Conservation (phyloP, 768 basidiomycete species). For the Xerocomellus amylosporus region DNA sequence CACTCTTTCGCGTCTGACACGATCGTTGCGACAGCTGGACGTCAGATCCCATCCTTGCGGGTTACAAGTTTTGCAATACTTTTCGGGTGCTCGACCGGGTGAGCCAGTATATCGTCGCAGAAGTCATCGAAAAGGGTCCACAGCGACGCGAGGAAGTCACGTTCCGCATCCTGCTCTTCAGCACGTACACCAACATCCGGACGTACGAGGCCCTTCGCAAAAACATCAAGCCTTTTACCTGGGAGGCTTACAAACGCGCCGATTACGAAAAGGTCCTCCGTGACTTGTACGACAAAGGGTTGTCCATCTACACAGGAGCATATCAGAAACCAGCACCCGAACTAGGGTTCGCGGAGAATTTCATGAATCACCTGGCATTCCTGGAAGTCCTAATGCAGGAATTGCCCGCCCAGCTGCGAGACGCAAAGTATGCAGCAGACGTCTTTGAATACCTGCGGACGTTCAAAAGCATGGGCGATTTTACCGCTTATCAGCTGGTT, state of each 20-base stretch:
- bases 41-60: slow-evolving; percentile 51
- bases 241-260: slow-evolving; percentile 52
- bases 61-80: slow-evolving; percentile 67
- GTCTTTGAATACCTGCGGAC: slow-evolving; percentile 56
- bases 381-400: slow-evolving; percentile 60
- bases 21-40: slow-evolving; percentile 56
- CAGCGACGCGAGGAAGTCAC: slow-evolving; percentile 58
- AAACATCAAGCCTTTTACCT: slow-evolving; percentile 57
- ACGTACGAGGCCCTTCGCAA: slow-evolving; percentile 64
- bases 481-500: slow-evolving; percentile 68
- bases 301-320: slow-evolving; percentile 62
- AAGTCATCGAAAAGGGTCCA: slow-evolving; percentile 69
- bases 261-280: slow-evolving; percentile 54
- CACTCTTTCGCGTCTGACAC: slow-evolving; percentile 13
- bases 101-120: slow-evolving; percentile 63
- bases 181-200: slow-evolving; percentile 64
- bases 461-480: slow-evolving; percentile 73
- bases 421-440: slow-evolving; percentile 57
- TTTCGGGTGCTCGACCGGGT: slow-evolving; percentile 72
- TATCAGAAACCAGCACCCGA: slow-evolving; percentile 71
- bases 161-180: slow-evolving; percentile 73
- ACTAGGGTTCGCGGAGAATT: slow-evolving; percentile 45
- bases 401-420: slow-evolving; percentile 46
- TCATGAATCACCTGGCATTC: slow-evolving; percentile 62
- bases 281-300: slow-evolving; percentile 35